Conservation (phyloP, 2,329 filamentous ascomycete genomes). For the Fusarium algeriense region DNA sequence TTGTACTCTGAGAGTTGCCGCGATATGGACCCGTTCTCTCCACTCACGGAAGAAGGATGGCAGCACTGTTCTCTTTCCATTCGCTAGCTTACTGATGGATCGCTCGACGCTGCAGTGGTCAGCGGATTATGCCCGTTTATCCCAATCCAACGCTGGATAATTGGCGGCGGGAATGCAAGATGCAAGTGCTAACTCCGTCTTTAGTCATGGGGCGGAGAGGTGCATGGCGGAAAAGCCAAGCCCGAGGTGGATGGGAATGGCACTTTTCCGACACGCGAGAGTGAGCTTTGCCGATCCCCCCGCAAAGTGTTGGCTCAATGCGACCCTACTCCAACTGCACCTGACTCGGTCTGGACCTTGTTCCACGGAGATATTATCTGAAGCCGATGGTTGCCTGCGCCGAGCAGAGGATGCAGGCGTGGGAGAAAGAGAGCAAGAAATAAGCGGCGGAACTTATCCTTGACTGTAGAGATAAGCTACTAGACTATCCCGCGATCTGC, state of each 20-base stretch:
- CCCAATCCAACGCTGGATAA: neutral
- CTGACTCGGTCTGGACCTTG: neutral
- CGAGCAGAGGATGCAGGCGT: neutral
- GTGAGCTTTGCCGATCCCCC: slow-evolving; percentile 20
- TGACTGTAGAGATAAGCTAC: neutral
- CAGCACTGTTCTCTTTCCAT: neutral
- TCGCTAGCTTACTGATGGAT: neutral
- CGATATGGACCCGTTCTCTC: neutral
- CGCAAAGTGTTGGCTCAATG: neutral
- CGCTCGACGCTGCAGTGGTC: neutral
- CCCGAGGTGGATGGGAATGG: neutral
- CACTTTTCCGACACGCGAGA: slow-evolving; percentile 18
- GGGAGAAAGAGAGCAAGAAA: neutral
- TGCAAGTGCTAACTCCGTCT: neutral
- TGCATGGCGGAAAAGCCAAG: slow-evolving; percentile 6
- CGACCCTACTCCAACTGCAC: neutral
- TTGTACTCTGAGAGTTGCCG: neutral
- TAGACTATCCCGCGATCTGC: no score
- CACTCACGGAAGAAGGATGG: neutral
- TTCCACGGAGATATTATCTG: neutral
- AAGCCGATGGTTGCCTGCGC: neutral
- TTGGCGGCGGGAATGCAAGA: neutral
- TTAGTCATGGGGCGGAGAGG: no score
- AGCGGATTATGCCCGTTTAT: neutral
- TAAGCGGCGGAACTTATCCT: neutral